Evolutionary conservation across 2,329 filamentous ascomycete genomes (phyloP), one percentile per base, ranked within the genome.

Genomic region (Penicillium sp.): DNA sequence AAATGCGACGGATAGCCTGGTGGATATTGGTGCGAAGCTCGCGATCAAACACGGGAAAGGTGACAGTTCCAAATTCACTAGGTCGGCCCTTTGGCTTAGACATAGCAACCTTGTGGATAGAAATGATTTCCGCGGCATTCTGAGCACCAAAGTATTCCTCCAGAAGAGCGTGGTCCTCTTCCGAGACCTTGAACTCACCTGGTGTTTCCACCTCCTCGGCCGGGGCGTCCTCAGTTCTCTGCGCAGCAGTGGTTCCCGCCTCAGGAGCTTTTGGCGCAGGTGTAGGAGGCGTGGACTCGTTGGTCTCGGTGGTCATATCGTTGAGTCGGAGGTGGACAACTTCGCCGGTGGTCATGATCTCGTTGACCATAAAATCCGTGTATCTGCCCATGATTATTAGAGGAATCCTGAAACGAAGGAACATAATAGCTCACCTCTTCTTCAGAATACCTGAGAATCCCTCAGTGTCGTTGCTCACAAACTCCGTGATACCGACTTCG

Each of bases 341-440:
- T 47, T 82, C 71, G 15, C 89, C 89, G 62, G 85, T 80, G 28
- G 83, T 82, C 19, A 79, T 73, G 54, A 96, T 91, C 69, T 96
- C 90, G 63, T 95, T 90, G 60, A 96, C 90, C 59, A 93, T 75
- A 61, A 96, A 96, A 67, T 96, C 90, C 4, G 89, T 91, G 68
- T 90, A 96, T 57, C 88, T 81, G 49, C 19, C 26, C 12, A 15
- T 43, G n/a, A 45, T 6, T 48, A 21, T 48, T 35, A 55, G 46
- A 24, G 8, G 29, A 40, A 51, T 32, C 31, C 32, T 19, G 12
- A 39, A 34, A 17, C 48, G 5, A 1, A 15, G 4, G 1, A 33
- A n/a, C 3, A 10, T 3, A 3, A 45, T n/a, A 22, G 9, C 31
- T 48, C 43, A 80, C 78, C 81, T 77, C 63, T 85, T 82, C 73